These are phyloP conservation scores for Lasiosphaeriaceae sp. DNA, from an alignment of 495 filamentous ascomycete species.

Conservation along the genomic window DNA sequence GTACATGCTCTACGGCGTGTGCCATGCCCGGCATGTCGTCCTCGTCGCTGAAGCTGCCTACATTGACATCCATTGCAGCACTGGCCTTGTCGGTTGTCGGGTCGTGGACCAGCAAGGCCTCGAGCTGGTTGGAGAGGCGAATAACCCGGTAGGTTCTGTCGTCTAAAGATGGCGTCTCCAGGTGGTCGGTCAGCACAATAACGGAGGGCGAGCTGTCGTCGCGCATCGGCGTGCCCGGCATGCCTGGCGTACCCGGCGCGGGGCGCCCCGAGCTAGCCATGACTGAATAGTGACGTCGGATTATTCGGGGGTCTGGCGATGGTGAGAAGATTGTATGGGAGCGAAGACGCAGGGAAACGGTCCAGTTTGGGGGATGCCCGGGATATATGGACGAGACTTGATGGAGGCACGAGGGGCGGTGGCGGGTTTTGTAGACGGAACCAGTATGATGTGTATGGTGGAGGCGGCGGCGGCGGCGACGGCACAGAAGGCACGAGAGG, in stretches of 20 bases:
- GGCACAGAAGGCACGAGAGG: not conserved
- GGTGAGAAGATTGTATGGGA: slow-evolving; percentile 9
- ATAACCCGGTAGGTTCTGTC: slow-evolving; percentile 87
- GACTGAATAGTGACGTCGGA: slow-evolving; percentile 5
- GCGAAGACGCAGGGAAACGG: not conserved
- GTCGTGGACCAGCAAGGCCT: slow-evolving; percentile 91
- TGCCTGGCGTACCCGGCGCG: slow-evolving; percentile 24
- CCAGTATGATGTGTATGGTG: not conserved
- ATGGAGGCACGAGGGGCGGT: slow-evolving; percentile 4
- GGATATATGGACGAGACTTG: not conserved
- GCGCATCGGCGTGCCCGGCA: slow-evolving; percentile 19
- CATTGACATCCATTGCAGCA: slow-evolving; percentile 91
- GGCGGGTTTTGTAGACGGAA: not conserved
- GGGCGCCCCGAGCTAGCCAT: slow-evolving; percentile 21
- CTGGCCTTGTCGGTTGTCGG: slow-evolving; percentile 95
- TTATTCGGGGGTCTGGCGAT: not conserved
- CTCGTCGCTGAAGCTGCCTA: slow-evolving; percentile 89
- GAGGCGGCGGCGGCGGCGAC: not conserved
- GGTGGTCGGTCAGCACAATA: slow-evolving; percentile 68
- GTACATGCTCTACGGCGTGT: slow-evolving; percentile 74
- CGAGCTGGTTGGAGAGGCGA: slow-evolving; percentile 80
- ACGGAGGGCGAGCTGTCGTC: slow-evolving; percentile 38
- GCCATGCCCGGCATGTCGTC: slow-evolving; percentile 91
- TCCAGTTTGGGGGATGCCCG: slow-evolving; percentile 6
- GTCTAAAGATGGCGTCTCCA: slow-evolving; percentile 87